Conservation (phyloP, 2,329 filamentous ascomycete species). For the Cladosporium cucumerinum region DNA sequence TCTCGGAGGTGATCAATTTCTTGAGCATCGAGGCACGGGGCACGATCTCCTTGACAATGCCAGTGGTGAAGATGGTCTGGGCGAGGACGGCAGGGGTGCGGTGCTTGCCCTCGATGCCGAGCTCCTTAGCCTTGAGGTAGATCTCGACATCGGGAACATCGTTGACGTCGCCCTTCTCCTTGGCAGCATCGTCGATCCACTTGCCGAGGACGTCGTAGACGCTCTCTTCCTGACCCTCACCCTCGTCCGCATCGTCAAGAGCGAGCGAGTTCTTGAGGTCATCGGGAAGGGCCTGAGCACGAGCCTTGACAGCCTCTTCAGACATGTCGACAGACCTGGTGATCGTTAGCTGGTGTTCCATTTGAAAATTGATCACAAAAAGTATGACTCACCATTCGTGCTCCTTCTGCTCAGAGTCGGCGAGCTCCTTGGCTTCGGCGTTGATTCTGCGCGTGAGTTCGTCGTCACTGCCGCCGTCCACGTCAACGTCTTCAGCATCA, state of each 20-base stretch:
- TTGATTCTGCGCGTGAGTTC: conserved; percentile 79
- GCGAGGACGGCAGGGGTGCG: conserved; percentile 87
- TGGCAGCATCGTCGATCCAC: conserved; percentile 79
- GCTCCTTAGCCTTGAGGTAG: conserved; percentile 93
- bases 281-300: conserved; percentile 85
- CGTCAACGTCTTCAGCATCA: conserved; percentile 63
- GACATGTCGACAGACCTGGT: conserved; percentile 79
- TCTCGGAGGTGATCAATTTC: conserved; percentile 81
- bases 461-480: conserved; percentile 80
- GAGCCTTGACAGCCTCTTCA: conserved; percentile 89
- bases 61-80: conserved; percentile 89
- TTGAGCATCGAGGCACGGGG: conserved; percentile 83
- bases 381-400: conserved; percentile 64
- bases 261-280: conserved; percentile 80
- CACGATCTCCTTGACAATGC: conserved; percentile 82
- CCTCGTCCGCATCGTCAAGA: conserved; percentile 71
- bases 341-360: neutral
- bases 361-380: neutral
- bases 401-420: conserved; percentile 67
- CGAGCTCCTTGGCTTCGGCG: conserved; percentile 68
- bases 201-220: conserved; percentile 87
- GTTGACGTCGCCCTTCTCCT: conserved; percentile 67
- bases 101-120: conserved; percentile 92
- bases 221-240: conserved; percentile 73
- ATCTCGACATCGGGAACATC: conserved; percentile 85